These are phyloP conservation scores for Tympanopsis confertula DNA, from an alignment of 2,329 filamentous ascomycete genomes.

Conservation along the genomic window DNA sequence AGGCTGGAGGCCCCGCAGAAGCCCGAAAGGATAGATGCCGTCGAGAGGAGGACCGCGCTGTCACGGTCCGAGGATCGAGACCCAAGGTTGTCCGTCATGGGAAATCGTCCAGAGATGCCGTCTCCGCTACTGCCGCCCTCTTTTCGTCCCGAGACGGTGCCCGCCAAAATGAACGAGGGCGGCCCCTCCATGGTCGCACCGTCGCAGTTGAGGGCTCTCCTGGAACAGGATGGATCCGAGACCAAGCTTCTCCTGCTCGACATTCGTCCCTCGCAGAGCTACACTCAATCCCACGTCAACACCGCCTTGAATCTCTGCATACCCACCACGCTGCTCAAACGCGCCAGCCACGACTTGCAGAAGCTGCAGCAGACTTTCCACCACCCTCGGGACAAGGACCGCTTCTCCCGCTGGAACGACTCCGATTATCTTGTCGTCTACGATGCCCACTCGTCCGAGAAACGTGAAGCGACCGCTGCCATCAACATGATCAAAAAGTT, in stretches of 20 bases:
- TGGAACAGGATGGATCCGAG: slow-evolving; percentile 26
- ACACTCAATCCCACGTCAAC: slow-evolving; percentile 59
- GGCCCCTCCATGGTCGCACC: slow-evolving; percentile 39
- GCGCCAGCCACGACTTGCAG: slow-evolving; percentile 77
- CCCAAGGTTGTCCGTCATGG: slow-evolving; percentile 40
- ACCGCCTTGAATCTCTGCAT: slow-evolving; percentile 89
- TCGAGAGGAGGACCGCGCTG: slow-evolving; percentile 18
- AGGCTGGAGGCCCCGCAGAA: slow-evolving; percentile 24
- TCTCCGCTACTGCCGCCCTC: slow-evolving; percentile 15
- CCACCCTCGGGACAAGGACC: slow-evolving; percentile 52
- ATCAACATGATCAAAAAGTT: slow-evolving; percentile 92
- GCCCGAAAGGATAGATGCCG: slow-evolving; percentile 17
- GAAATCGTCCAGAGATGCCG: slow-evolving; percentile 30
- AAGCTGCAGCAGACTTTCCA: slow-evolving; percentile 84
- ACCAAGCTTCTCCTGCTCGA: slow-evolving; percentile 62
- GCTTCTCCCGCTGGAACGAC: slow-evolving; percentile 66
- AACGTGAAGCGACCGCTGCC: slow-evolving; percentile 70
- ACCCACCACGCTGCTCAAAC: slow-evolving; percentile 83
- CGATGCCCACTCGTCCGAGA: slow-evolving; percentile 63
- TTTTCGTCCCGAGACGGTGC: slow-evolving; percentile 38
- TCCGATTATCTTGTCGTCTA: slow-evolving; percentile 77
- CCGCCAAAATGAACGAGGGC: slow-evolving; percentile 31
- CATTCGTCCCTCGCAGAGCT: slow-evolving; percentile 76
- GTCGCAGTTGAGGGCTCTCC: slow-evolving; percentile 40
- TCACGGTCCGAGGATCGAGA: slow-evolving; percentile 37